Conservation (phyloP, 2,329 filamentous ascomycete genomes). For the Didymella arachidicola region DNA sequence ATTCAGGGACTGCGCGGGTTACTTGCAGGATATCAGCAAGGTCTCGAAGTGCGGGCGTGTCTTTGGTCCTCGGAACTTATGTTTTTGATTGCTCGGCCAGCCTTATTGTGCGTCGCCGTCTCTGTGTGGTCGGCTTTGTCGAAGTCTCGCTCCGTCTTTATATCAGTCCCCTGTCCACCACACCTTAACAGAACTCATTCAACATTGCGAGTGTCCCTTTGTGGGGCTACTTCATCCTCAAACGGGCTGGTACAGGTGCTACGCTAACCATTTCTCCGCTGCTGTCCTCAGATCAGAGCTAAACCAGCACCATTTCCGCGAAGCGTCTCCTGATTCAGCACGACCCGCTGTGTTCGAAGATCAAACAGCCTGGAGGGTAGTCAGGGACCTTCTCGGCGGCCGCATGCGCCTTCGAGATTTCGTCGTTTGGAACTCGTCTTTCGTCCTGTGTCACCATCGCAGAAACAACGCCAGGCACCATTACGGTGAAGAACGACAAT, state of each 20-base stretch:
- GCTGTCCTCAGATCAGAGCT: constrained; percentile 44
- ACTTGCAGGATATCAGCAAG: constrained; percentile 31
- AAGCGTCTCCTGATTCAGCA: constrained; percentile 42
- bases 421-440: constrained; percentile 26
- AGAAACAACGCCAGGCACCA: constrained; percentile 26
- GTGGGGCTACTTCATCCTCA: constrained; percentile 40
- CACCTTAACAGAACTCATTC: constrained; percentile 31
- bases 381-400: constrained; percentile 34
- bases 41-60: constrained; percentile 23
- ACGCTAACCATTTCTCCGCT: constrained; percentile 43
- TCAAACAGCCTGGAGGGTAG: constrained; percentile 36
- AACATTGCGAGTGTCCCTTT: constrained; percentile 44
- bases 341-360: constrained; percentile 35
- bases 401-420: constrained; percentile 31
- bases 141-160: constrained; percentile 9
- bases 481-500: constrained; percentile 9
- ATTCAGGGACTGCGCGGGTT: constrained; percentile 45
- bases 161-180: constrained; percentile 25
- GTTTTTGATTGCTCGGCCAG: constrained; percentile 27
- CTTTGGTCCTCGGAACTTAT: constrained; percentile 27
- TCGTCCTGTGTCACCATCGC: constrained; percentile 37
- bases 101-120: constrained; percentile 16
- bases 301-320: constrained; percentile 46
- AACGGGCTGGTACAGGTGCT: constrained; percentile 35
- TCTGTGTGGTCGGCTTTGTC: constrained; percentile 26